These are phyloP conservation scores for Saturnispora quitensis DNA, from an alignment of 805 yeast genomes.

Conservation along the genomic window DNA sequence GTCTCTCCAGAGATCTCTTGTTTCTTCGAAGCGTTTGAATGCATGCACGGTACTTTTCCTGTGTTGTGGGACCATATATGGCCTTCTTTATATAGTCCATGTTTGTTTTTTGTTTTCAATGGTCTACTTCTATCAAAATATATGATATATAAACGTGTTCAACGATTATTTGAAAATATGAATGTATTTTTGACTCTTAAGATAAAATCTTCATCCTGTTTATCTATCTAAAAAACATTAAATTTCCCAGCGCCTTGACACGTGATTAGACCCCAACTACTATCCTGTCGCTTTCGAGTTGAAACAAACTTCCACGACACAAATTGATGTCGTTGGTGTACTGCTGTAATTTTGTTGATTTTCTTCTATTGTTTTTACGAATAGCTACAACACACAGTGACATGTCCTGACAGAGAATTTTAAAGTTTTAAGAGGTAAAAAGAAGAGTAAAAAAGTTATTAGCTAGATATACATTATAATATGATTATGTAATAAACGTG, in stretches of 20 bases:
- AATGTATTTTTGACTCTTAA: no score
- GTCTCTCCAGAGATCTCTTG: conserved; percentile 75
- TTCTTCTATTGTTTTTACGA: not conserved
- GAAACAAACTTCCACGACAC: not conserved
- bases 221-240: not conserved
- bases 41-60: conserved; percentile 76
- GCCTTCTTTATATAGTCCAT: conserved; percentile 85
- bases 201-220: no score
- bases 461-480: no score
- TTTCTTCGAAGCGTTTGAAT: conserved; percentile 75
- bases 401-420: no score
- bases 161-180: no score
- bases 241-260: not conserved
- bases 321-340: not conserved
- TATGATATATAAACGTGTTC: no score
- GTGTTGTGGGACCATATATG: conserved; percentile 95
- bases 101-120: not conserved
- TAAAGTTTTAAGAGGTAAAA: no score
- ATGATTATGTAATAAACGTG: no score
- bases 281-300: not conserved
- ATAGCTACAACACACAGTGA: not conserved
- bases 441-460: no score
- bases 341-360: not conserved
- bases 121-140: not conserved
- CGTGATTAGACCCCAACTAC: not conserved